Base-by-base conservation (phyloP, 2,329 filamentous ascomycete genomes). In the Penicillium sp. region DNA sequence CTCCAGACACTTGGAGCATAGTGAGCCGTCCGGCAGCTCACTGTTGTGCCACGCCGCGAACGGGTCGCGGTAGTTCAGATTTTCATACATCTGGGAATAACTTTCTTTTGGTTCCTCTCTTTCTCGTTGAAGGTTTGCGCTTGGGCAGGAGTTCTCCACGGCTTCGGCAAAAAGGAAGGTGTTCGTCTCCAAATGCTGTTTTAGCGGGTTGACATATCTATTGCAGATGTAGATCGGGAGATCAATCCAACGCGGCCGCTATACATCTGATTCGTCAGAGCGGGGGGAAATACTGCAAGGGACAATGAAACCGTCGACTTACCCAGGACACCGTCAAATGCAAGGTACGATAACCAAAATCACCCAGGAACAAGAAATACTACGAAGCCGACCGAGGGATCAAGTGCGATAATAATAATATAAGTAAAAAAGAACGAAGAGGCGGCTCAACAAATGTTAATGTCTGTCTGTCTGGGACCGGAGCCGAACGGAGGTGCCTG, bases 151-250 rank as follows among this genome's bases (percentile, higher is more conserved):
- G 30, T 58, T 44, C 45, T 30, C 28, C 33, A 47, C 33, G 47
- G 19, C 37, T 63, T 58, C 53, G 50, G 35, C 33, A 17, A 40
- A 37, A 58, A 40, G 22, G 35, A 40, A 22, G 51, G 53, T 56
- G 60, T 62, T 63, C 57, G 60, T 63, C 55, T 58, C 54, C 56
- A 61, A 60, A 24, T 45, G 47, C 26, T 35, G 54, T 63, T 33
- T 33, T 68, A 70, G 65, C 53, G 63, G 55, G 54, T 64, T 67
- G 68, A 70, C 67, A 68, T 70, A 65, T 70, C 68, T 49, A 47
- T 59, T 65, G 38, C 49, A 58, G 37, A 9, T 19, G 60, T 58
- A 55, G 63, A 65, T 66, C 51, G 53, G 58, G 33, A 55, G 61
- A 61, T 63, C 61, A 56, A 58, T 63, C 58, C 61, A 61, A 53